A percentile compares a stretch with the other conserved stretches of the same genome.
phyloP scores from a whole-genome alignment of 2,329 filamentous ascomycete species.

The Xylaria sp. region DNA sequence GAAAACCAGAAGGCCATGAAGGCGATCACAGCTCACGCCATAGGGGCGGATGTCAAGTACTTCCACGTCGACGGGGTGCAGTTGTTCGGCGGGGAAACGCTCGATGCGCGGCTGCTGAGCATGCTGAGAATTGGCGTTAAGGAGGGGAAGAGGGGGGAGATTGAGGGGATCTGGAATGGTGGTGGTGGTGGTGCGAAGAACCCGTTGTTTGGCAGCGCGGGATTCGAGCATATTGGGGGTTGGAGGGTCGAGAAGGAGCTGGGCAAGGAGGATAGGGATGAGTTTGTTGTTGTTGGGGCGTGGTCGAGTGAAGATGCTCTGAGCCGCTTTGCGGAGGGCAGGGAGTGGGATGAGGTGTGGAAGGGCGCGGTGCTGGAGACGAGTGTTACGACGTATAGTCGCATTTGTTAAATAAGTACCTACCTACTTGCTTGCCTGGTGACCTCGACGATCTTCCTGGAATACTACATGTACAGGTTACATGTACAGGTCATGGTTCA shows the following conservation, averaged over 20 bases:
- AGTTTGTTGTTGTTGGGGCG: conserved; percentile 38
- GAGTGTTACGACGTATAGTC: conserved; percentile 31
- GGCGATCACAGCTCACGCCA: conserved; percentile 9
- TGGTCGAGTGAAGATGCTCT: conserved; percentile 29
- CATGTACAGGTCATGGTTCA: too few species aligned
- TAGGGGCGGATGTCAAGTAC: background rate
- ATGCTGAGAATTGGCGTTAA: conserved; percentile 30
- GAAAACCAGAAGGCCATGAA: conserved; percentile 31
- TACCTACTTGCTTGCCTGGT: background rate
- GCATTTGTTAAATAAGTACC: conserved; percentile 9
- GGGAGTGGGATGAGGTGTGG: conserved; percentile 27
- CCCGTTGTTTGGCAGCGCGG: conserved; percentile 5
- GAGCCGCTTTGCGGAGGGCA: conserved; percentile 10
- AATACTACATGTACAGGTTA: too few species aligned
- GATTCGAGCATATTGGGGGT: conserved; percentile 31
- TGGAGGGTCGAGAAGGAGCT: conserved; percentile 41
- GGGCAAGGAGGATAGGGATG: conserved; percentile 30
- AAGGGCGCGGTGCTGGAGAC: conserved; percentile 17
- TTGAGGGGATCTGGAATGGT: conserved; percentile 31
- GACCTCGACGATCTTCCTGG: background rate
- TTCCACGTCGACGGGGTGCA: conserved; percentile 32
- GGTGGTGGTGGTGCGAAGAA: conserved; percentile 7
- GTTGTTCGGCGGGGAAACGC: conserved; percentile 26
- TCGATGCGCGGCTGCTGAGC: conserved; percentile 29
- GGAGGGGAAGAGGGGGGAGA: conserved; percentile 14